phyloP scores from a whole-genome alignment of 208 protist species.

The Leishmania tarentolae region DNA sequence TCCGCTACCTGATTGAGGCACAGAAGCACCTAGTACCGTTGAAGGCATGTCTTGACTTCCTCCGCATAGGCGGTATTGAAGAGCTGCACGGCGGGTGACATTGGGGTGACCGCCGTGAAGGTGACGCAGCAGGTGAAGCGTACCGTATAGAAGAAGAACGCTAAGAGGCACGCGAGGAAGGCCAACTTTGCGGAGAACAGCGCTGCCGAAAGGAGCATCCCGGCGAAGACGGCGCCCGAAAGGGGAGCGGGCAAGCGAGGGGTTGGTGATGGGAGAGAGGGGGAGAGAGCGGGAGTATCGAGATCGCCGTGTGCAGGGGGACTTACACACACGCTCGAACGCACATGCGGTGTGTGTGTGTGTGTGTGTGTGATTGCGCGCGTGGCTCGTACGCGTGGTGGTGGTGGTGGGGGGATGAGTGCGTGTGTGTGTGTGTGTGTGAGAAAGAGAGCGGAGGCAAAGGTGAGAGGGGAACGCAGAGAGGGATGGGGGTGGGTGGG shows the following conservation, averaged over 20 bases:
- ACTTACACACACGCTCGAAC: neutral
- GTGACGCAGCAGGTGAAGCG: constrained; percentile 70
- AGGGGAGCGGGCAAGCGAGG: neutral
- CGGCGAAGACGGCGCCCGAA: no score
- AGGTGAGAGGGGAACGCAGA: neutral
- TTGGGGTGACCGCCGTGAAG: constrained; percentile 66
- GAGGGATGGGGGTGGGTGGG: no score
- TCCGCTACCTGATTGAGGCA: neutral
- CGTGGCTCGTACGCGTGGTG: no score
- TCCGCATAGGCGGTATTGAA: constrained; percentile 55
- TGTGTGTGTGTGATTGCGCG: neutral
- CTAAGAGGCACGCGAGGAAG: constrained; percentile 48
- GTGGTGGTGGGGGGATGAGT: neutral
- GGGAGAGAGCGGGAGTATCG: neutral
- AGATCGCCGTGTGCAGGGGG: no score
- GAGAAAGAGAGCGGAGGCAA: neutral
- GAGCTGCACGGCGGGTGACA: constrained; percentile 30
- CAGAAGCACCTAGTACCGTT: constrained; percentile 43
- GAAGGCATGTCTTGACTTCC: constrained; percentile 52
- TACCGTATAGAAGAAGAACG: constrained; percentile 59
- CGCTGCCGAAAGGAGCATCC: constrained; percentile 11
- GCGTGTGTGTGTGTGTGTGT: neutral
- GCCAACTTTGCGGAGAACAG: constrained; percentile 36
- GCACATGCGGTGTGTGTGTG: neutral
- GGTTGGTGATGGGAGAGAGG: neutral